Conservation (phyloP, 371 early-diverging fungal genomes). For the Mortierella sp. region DNA sequence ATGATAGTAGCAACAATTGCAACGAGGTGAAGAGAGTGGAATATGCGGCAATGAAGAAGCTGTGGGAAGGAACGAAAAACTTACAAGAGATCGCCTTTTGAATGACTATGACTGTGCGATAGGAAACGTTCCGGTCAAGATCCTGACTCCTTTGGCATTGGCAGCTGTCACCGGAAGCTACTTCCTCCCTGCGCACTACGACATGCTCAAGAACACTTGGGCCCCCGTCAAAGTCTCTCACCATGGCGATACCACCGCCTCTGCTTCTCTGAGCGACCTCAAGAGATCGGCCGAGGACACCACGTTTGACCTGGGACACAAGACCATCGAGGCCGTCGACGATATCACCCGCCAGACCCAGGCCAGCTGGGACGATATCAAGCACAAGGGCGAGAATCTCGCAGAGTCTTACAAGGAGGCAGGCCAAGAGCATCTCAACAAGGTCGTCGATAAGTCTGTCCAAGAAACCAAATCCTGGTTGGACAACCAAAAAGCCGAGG, state of each 20-base stretch:
- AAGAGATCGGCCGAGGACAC: neutral
- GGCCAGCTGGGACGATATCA: constrained; percentile 27
- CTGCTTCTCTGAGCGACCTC: constrained; percentile 5
- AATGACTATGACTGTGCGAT: neutral
- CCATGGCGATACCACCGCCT: neutral
- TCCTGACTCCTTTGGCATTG: constrained; percentile 45
- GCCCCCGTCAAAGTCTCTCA: constrained; percentile 1
- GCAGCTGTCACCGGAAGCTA: constrained; percentile 38
- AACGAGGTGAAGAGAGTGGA: neutral
- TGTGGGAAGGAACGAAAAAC: neutral
- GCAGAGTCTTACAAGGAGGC: constrained; percentile 20
- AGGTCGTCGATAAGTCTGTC: constrained; percentile 15
- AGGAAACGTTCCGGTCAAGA: constrained; percentile 41
- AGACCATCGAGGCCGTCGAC: constrained; percentile 24
- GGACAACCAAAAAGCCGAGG: constrained; percentile 23
- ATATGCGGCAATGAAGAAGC: neutral
- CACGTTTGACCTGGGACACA: constrained; percentile 13
- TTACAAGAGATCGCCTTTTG: neutral
- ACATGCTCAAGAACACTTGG: constrained; percentile 11
- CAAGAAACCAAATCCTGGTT: constrained; percentile 28
- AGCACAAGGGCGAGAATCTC: constrained; percentile 28
- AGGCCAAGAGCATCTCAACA: constrained; percentile 26
- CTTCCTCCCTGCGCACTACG: constrained; percentile 44
- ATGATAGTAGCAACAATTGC: neutral
- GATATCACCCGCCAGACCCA: constrained; percentile 29